phyloP scores from a whole-genome alignment of 306 rosid species.

The Prunus salicina region DNA sequence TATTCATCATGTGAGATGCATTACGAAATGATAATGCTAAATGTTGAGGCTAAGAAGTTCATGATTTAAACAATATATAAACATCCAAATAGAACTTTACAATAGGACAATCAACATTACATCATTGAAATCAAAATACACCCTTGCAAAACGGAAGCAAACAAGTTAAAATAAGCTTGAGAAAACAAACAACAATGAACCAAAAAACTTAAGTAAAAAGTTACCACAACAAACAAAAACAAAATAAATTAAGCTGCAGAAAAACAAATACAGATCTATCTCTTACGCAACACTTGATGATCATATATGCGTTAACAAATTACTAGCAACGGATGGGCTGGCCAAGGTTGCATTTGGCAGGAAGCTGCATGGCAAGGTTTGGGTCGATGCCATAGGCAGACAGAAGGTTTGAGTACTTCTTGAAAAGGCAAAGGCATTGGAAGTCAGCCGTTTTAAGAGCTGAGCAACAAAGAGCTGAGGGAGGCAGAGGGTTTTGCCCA shows the following conservation, averaged over 20 bases:
- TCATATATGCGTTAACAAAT: not conserved
- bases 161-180: not conserved
- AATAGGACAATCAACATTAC: not conserved
- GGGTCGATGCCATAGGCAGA: slow-evolving; percentile 37
- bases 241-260: not conserved
- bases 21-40: too few species aligned
- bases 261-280: not conserved
- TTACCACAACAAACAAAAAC: not conserved
- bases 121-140: not conserved
- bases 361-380: slow-evolving; percentile 48
- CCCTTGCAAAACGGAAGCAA: not conserved
- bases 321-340: slow-evolving; percentile 34
- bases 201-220: not conserved
- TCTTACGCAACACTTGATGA: not conserved
- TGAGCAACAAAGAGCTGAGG: slow-evolving; percentile 38
- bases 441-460: slow-evolving; percentile 43
- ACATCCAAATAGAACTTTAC: not conserved
- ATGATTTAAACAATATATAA: not conserved
- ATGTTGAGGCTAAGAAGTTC: not conserved
- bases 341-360: slow-evolving; percentile 41
- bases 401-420: slow-evolving; percentile 28
- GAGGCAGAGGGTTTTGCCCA: slow-evolving; percentile 26
- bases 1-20: not conserved
- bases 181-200: not conserved
- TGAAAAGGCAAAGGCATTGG: slow-evolving; percentile 44